Conservation (phyloP, 495 filamentous ascomycete species). For the Penicillium robsamsonii region DNA sequence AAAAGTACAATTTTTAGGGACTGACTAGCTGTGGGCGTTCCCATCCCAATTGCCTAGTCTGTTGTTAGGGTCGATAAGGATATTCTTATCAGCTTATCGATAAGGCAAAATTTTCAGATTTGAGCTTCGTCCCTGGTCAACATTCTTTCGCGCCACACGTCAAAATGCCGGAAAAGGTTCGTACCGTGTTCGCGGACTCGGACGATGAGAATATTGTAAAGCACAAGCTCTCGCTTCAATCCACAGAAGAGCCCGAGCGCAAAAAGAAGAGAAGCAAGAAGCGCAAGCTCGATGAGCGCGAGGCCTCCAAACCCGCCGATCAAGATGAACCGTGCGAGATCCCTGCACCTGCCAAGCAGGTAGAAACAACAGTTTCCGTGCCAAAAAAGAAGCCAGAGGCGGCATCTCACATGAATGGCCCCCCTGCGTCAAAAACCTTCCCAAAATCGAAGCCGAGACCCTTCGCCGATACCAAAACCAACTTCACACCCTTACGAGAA, state of each 20-base stretch:
- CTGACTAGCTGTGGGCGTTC: background rate
- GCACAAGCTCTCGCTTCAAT: background rate
- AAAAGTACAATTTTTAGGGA: too few relatives aligned
- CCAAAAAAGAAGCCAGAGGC: background rate
- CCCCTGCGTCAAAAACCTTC: conserved; percentile 10
- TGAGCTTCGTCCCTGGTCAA: background rate
- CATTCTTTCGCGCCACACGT: conserved; percentile 9
- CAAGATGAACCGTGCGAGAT: conserved; percentile 5
- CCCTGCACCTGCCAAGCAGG: conserved; percentile 1
- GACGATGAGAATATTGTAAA: conserved; percentile 17
- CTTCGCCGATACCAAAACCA: conserved; percentile 25
- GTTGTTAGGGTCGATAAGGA: background rate
- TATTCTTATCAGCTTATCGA: conserved; percentile 24
- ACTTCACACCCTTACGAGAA: conserved; percentile 39
- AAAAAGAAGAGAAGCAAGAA: conserved; percentile 43
- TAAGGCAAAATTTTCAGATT: conserved; percentile 17
- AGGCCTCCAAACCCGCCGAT: conserved; percentile 6
- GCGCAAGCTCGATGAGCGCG: conserved; percentile 40
- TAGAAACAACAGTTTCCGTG: background rate
- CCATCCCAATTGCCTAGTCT: background rate
- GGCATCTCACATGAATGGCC: background rate
- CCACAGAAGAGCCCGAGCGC: conserved; percentile 21
- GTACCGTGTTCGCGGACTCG: conserved; percentile 25
- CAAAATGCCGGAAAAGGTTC: conserved; percentile 51
- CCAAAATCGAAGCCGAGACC: conserved; percentile 20